A percentile compares a stretch with the other conserved stretches of the same genome.
Conservation (phyloP, 768 basidiomycete species). For the Porphyrellus cyaneotinctus region DNA sequence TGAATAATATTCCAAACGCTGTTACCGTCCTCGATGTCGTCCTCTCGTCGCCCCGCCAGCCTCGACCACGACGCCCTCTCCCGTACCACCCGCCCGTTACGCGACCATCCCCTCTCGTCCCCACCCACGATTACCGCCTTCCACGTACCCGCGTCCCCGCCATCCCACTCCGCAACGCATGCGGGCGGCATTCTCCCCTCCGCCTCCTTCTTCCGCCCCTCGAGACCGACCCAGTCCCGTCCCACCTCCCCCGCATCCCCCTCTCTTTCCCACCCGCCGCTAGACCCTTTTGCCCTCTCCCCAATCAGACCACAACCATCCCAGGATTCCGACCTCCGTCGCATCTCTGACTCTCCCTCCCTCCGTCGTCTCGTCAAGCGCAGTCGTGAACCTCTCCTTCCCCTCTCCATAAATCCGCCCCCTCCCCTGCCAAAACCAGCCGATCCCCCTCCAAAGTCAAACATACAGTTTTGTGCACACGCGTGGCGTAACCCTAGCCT, state of each 20-base stretch:
- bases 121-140: slow-evolving; percentile 28
- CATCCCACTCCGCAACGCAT: slow-evolving; percentile 65
- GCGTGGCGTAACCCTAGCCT: slow-evolving; percentile 51
- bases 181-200: slow-evolving; percentile 75
- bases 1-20: no score
- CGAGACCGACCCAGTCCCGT: slow-evolving; percentile 52
- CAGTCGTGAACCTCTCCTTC: slow-evolving; percentile 72
- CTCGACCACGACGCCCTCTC: slow-evolving; percentile 16
- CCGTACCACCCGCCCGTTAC: slow-evolving; percentile 2
- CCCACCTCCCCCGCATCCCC: slow-evolving; percentile 35
- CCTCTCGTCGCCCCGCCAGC: slow-evolving; percentile 1
- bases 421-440: not conserved
- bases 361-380: slow-evolving; percentile 42
- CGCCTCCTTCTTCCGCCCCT: slow-evolving; percentile 73
- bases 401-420: slow-evolving; percentile 30
- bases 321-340: slow-evolving; percentile 40
- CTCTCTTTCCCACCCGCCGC: not conserved
- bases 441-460: not conserved
- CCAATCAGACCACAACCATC: slow-evolving; percentile 36
- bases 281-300: slow-evolving; percentile 28
- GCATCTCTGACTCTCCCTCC: slow-evolving; percentile 21
- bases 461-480: slow-evolving; percentile 34
- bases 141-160: slow-evolving; percentile 26
- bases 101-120: slow-evolving; percentile 24
- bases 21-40: not conserved